Evolutionary conservation across 345 rosid species (phyloP).

Genomic region (Abelmoschus esculentus): DNA sequence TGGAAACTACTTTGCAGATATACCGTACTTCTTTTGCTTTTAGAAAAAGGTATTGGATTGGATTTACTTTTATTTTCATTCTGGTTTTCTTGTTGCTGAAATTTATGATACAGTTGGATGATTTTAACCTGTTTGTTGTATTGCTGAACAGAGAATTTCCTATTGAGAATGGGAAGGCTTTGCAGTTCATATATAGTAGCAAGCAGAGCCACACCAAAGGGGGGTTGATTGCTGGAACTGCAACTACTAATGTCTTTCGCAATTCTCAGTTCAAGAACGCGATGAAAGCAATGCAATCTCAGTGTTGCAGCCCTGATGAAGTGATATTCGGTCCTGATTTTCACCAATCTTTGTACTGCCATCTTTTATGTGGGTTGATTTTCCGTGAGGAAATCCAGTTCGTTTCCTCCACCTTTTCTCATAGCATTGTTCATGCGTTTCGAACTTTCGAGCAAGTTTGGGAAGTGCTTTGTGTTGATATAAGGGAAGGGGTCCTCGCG

Average conservation of each 20-base stretch:
- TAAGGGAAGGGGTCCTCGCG: slow-evolving; percentile 50
- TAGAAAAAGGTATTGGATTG: slow-evolving; percentile 55
- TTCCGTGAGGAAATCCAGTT: slow-evolving; percentile 59
- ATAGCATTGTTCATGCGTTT: slow-evolving; percentile 70
- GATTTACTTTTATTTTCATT: no score
- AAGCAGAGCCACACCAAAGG: slow-evolving; percentile 62
- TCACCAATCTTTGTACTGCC: slow-evolving; percentile 84
- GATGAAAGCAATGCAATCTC: slow-evolving; percentile 55
- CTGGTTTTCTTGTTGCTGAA: neutral
- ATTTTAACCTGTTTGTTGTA: neutral
- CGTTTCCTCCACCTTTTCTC: slow-evolving; percentile 73
- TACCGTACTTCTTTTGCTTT: slow-evolving; percentile 76
- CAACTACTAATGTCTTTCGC: slow-evolving; percentile 75
- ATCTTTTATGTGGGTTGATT: slow-evolving; percentile 89
- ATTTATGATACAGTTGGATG: neutral
- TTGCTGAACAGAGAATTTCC: slow-evolving; percentile 62
- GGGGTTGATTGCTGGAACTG: slow-evolving; percentile 72
- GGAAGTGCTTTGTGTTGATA: slow-evolving; percentile 70
- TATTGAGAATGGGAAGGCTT: slow-evolving; percentile 54
- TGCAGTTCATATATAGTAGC: slow-evolving; percentile 72
- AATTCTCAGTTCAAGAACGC: slow-evolving; percentile 45
- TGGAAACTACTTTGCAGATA: slow-evolving; percentile 78
- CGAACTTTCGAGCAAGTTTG: slow-evolving; percentile 76
- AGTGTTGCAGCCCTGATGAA: slow-evolving; percentile 83
- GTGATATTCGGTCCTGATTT: slow-evolving; percentile 90